Base-by-base conservation (phyloP, 805 yeast genomes). In the Saccharomycopsis selenospora region DNA sequence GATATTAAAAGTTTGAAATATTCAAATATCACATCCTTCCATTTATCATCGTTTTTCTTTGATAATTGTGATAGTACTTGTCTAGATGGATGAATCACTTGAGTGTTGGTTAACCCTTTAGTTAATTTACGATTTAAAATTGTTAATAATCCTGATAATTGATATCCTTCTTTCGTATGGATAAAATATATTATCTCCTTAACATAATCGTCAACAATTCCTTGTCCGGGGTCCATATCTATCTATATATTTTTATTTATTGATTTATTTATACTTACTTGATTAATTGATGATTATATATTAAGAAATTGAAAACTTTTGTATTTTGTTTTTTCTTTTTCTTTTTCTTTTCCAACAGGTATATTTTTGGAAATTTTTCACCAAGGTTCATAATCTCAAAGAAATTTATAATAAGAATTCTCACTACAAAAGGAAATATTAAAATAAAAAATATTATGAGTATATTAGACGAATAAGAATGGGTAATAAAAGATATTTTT, bases 401-500 rank as follows among this genome's bases (percentile, higher is more conserved):
- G n/a, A n/a, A n/a, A n/a, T n/a, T n/a, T n/a, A n/a, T n/a, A n/a
- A n/a, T n/a, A n/a, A n/a, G n/a, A n/a, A n/a, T n/a, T n/a, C n/a
- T n/a, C n/a, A n/a, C n/a, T n/a, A n/a, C n/a, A n/a, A n/a, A n/a
- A n/a, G n/a, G n/a, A n/a, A n/a, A n/a, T n/a, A n/a, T n/a, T n/a
- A n/a, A n/a, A n/a, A n/a, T n/a, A n/a, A n/a, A n/a, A 33, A 33
- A 14, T 33, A 33, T 33, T 33, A 20, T 14, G 17, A 33, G 38
- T 33, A 33, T 33, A 33, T 33, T 33, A 33, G 38, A 33, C 38
- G 38, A 33, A 33, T n/a, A n/a, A n/a, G n/a, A n/a, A n/a, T n/a
- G n/a, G n/a, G n/a, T n/a, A n/a, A n/a, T n/a, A n/a, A n/a, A n/a
- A n/a, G n/a, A n/a, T n/a, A n/a, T n/a, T n/a, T n/a, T n/a, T n/a